A percentile compares a stretch with the other conserved stretches of the same genome.
phyloP scores from a whole-genome alignment of 371 early-diverging fungal species.

The Rhizopus arrhizus region DNA sequence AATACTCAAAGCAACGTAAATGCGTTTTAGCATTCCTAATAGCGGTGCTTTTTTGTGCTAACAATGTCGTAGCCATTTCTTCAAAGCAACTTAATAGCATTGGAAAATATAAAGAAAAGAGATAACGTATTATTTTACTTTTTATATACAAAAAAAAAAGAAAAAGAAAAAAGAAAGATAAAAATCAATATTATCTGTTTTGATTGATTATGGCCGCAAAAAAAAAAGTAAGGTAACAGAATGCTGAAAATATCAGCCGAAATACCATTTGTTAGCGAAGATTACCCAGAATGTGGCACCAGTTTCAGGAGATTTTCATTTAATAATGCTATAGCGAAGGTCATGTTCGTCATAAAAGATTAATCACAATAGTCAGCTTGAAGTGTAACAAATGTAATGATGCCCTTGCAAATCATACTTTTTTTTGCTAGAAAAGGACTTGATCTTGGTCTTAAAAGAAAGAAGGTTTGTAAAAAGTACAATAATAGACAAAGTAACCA shows the following conservation, averaged over 20 bases:
- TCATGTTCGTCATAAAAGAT: slow-evolving; percentile 22
- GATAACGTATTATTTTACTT: background rate
- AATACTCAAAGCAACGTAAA: slow-evolving; percentile 19
- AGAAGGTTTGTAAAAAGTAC: too few species aligned
- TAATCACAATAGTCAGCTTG: slow-evolving; percentile 25
- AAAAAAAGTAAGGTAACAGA: slow-evolving; percentile 20
- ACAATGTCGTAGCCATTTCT: slow-evolving; percentile 14
- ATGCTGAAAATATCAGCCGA: slow-evolving; percentile 22
- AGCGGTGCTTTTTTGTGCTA: slow-evolving; percentile 15
- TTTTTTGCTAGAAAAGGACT: slow-evolving; percentile 24
- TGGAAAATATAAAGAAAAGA: slow-evolving; percentile 17
- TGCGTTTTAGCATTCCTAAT: slow-evolving; percentile 18
- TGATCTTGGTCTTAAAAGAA: slow-evolving; percentile 21
- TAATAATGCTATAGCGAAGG: slow-evolving; percentile 20
- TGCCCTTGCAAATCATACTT: slow-evolving; percentile 14
- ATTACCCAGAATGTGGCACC: slow-evolving; percentile 20
- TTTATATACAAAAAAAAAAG: background rate
- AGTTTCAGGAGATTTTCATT: slow-evolving; percentile 20
- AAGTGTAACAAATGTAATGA: slow-evolving; percentile 23
- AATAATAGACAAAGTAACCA: too few species aligned
- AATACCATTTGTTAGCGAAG: slow-evolving; percentile 20
- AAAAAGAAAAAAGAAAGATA: too few species aligned
- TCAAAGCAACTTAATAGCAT: slow-evolving; percentile 18
- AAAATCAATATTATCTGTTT: background rate
- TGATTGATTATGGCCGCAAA: slow-evolving; percentile 1